Conservation (phyloP, 306 rosid species). For the Aeschynomene evenia region DNA sequence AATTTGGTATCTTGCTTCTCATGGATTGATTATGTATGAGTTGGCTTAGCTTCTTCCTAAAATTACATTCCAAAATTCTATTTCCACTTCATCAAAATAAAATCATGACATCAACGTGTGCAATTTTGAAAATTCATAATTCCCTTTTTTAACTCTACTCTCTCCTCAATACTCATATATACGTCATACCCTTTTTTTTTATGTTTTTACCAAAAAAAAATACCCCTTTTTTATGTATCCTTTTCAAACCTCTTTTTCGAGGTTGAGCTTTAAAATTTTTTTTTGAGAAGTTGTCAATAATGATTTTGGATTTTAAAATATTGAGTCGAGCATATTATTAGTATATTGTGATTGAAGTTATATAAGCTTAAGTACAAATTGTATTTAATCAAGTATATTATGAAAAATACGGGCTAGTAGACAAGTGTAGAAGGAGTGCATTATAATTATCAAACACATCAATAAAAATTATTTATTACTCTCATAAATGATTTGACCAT, state of each 20-base stretch:
- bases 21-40: conserved; percentile 30
- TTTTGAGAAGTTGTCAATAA: too few relatives aligned
- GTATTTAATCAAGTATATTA: neutral
- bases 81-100: conserved; percentile 23
- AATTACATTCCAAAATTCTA: conserved; percentile 1
- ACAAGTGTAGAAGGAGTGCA: too few relatives aligned
- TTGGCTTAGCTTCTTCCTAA: conserved; percentile 39
- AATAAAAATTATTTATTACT: neutral
- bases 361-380: neutral
- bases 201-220: too few relatives aligned
- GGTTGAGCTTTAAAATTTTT: too few relatives aligned
- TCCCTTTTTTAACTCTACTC: too few relatives aligned
- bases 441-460: neutral
- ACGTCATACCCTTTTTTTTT: too few relatives aligned
- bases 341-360: neutral
- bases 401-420: neutral
- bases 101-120: conserved; percentile 31
- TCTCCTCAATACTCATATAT: too few relatives aligned
- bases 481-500: neutral
- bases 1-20: conserved; percentile 31
- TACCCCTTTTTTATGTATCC: too few relatives aligned
- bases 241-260: too few relatives aligned
- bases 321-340: too few relatives aligned
- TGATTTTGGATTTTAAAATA: too few relatives aligned
- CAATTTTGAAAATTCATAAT: too few relatives aligned